Evolutionary conservation across 139 green algal species (phyloP).

Genomic region (Tetradesmus lagerheimii): DNA sequence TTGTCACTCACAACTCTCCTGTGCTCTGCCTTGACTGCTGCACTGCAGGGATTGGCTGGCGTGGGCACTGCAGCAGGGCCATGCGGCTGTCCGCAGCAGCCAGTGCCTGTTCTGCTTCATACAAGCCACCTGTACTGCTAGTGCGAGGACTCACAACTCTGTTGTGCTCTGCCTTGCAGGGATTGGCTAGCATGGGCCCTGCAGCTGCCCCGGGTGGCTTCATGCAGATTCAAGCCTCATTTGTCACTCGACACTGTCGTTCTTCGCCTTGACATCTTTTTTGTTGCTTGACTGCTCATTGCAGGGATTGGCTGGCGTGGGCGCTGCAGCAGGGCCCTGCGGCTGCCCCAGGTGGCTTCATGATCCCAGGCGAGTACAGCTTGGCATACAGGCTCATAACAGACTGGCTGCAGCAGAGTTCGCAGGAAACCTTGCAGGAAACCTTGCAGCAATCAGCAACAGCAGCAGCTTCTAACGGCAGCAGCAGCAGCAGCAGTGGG

Average conservation of each 20-base stretch:
- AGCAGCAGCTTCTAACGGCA: background rate
- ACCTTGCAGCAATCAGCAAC: too few relatives aligned
- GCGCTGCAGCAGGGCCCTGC: background rate
- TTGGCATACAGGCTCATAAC: conserved; percentile 72
- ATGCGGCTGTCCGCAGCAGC: background rate
- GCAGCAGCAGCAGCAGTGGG: conserved; percentile 5
- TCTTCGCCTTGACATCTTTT: background rate
- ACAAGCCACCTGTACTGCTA: too few relatives aligned
- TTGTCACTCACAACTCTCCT: too few relatives aligned
- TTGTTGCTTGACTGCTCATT: too few relatives aligned
- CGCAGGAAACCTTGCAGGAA: background rate
- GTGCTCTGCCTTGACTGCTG: background rate
- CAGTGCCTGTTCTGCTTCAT: too few relatives aligned
- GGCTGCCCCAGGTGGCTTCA: conserved; percentile 45
- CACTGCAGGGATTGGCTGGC: conserved; percentile 36
- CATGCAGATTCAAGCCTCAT: too few relatives aligned
- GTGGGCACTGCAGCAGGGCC: background rate
- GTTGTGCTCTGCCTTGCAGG: background rate
- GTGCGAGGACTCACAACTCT: too few relatives aligned
- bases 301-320: conserved; percentile 37
- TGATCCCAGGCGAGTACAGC: conserved; percentile 67
- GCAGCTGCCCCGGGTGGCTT: conserved; percentile 45
- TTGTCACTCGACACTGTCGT: too few relatives aligned
- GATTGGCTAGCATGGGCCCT: background rate
- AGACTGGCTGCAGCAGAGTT: conserved; percentile 55